Base-by-base conservation (phyloP, 2,329 filamentous ascomycete genomes). In the Fusarium pseudocircinatum region DNA sequence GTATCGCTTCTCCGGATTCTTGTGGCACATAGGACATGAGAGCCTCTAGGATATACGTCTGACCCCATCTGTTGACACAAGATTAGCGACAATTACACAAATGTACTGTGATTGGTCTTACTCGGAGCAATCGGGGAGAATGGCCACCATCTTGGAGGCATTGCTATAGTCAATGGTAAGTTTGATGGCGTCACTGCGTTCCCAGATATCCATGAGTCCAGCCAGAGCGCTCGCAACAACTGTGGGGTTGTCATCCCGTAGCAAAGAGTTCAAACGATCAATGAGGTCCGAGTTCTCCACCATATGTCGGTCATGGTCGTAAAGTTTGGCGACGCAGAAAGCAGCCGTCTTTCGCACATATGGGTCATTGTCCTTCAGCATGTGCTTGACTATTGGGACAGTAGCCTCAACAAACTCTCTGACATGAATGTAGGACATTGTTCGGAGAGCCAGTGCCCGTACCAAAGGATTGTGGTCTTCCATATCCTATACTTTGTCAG, bases 311-410 rank as follows among this genome's bases (percentile, higher is more conserved):
- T 99, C 96, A 80, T 99, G 96, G 79, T 99, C 96, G 84, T 99
- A 99, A 46, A 99, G 88, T 84, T 99, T 99, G 37, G 96, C 96
- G 47, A 99, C 96, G 78, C 94, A 97, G 81, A 97, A 97, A 6
- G 96, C 95, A 6, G 96, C 96, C 6, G 96, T 98, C 83, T 99
- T 99, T 75, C 96, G 94, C 32, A 99, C 96, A 80, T 99, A 99
- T 6, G 96, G 96, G 80, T 99, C 96, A 47, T 90, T 81, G 80
- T 99, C 96, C 80, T 91, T 91, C 72, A 99, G 89, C 56, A 98
- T 87, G 59, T 89, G 88, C 84, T 96, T 97, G 62, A 97, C 90
- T 36, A 96, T 91, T 16, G 92, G 91, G 9, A 98, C 91, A 1
- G 95, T 97, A 18, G 94, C 93, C 83, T 97, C 94, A 77, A 98